Percentiles rank a stretch among this genome's conserved stretches.
These are phyloP conservation scores for Rhizopogon rudus DNA, from an alignment of 768 basidiomycete genomes.

Conservation along the genomic window DNA sequence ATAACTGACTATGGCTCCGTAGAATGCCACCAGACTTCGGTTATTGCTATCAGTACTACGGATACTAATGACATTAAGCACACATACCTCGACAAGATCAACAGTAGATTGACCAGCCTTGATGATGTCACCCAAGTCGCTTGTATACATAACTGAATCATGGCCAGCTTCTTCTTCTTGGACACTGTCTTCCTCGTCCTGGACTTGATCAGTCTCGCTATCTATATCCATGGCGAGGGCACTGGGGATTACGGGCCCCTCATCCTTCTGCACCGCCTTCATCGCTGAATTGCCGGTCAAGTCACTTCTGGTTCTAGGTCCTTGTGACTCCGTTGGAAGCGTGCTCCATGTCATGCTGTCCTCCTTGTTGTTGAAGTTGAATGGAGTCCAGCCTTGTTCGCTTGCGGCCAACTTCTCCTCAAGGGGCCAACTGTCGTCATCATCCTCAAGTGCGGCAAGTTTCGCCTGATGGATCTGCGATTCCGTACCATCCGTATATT, in stretches of 20 bases:
- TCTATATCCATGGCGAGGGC: slow-evolving; percentile 9
- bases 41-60: slow-evolving; percentile 5
- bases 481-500: slow-evolving; percentile 34
- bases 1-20: slow-evolving; percentile 51
- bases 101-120: slow-evolving; percentile 33
- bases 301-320: slow-evolving; percentile 12
- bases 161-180: slow-evolving; percentile 34
- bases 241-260: background rate
- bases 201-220: slow-evolving; percentile 11
- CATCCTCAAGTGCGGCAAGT: slow-evolving; percentile 16
- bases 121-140: slow-evolving; percentile 35
- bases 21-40: slow-evolving; percentile 12
- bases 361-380: slow-evolving; percentile 45
- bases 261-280: slow-evolving; percentile 1
- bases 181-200: slow-evolving; percentile 9
- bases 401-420: slow-evolving; percentile 56
- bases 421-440: slow-evolving; percentile 72
- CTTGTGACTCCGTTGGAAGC: slow-evolving; percentile 54
- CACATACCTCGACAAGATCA: slow-evolving; percentile 39
- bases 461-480: slow-evolving; percentile 27
- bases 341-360: slow-evolving; percentile 79
- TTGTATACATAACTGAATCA: slow-evolving; percentile 23
- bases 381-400: slow-evolving; percentile 56
- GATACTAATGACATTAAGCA: slow-evolving; percentile 1
- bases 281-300: slow-evolving; percentile 9